A percentile compares a stretch with the other conserved stretches of the same genome.
Evolutionary conservation across 2,329 filamentous ascomycete species (phyloP).

Genomic region (Bipolaris sorokiniana): DNA sequence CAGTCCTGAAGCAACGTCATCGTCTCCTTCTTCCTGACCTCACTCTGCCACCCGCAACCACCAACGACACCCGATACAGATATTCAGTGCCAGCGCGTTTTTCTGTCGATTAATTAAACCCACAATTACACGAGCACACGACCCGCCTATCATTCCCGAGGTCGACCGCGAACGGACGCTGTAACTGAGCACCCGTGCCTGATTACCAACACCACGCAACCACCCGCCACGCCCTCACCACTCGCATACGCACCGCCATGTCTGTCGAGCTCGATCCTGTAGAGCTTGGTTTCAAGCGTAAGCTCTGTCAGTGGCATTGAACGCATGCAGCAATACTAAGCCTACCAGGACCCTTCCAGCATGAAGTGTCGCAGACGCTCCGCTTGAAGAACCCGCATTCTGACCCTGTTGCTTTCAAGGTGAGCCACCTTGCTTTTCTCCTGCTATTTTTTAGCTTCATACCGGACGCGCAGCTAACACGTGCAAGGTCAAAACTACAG

Average conservation of each 20-base stretch:
- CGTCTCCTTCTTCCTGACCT: constrained; percentile 16
- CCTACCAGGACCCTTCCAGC: constrained; percentile 64
- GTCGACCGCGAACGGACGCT: constrained; percentile 22
- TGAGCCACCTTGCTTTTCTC: constrained; percentile 42
- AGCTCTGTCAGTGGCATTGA: constrained; percentile 40
- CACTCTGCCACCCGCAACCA: constrained; percentile 12
- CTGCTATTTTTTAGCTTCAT: too few relatives aligned
- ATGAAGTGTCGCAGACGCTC: constrained; percentile 67
- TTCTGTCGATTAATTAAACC: not conserved
- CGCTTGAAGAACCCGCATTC: constrained; percentile 64
- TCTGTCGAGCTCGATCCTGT: constrained; percentile 90
- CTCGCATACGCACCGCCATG: constrained; percentile 64
- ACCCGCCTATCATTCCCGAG: constrained; percentile 15
- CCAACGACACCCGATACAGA: constrained; percentile 15
- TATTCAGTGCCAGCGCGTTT: constrained; percentile 9
- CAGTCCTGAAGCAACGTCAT: constrained; percentile 22
- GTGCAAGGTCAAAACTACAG: constrained; percentile 92
- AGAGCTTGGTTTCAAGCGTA: constrained; percentile 94
- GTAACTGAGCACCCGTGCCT: constrained; percentile 18
- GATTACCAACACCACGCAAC: constrained; percentile 41
- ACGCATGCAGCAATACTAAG: constrained; percentile 22
- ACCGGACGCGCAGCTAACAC: constrained; percentile 18
- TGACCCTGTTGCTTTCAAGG: constrained; percentile 69
- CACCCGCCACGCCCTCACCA: constrained; percentile 22
- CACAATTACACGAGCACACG: constrained; percentile 9